Evolutionary conservation across 208 protist species (phyloP).

Genomic region (Leishmania tropica): DNA sequence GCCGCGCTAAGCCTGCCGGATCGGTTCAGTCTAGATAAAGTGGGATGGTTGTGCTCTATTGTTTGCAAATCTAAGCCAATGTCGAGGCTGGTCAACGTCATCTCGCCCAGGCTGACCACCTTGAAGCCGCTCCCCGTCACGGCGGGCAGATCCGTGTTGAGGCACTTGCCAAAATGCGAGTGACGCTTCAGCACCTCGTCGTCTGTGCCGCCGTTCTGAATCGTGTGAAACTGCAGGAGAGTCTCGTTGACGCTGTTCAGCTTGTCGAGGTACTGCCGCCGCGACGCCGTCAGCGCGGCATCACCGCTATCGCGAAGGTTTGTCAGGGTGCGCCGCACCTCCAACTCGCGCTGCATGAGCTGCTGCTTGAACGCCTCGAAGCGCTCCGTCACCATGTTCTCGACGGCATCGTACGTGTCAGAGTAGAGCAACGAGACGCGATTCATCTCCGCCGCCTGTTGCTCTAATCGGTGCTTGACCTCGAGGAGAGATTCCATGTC

Average conservation of each 20-base stretch:
- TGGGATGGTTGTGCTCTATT: slow-evolving; percentile 17
- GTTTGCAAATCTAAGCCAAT: slow-evolving; percentile 61
- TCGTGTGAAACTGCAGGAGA: slow-evolving; percentile 42
- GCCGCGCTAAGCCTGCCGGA: background rate
- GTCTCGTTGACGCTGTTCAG: slow-evolving; percentile 63
- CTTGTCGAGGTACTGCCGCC: slow-evolving; percentile 51
- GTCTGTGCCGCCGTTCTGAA: slow-evolving; percentile 66
- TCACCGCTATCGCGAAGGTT: slow-evolving; percentile 70
- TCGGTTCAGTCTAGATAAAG: background rate
- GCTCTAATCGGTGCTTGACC: slow-evolving; percentile 52
- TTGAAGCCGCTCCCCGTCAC: slow-evolving; percentile 68
- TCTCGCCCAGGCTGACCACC: slow-evolving; percentile 51
- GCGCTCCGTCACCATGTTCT: slow-evolving; percentile 69
- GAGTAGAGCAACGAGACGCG: slow-evolving; percentile 58
- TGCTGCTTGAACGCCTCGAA: slow-evolving; percentile 74
- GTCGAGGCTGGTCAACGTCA: slow-evolving; percentile 47
- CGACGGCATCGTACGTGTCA: slow-evolving; percentile 69
- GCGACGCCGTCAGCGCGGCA: slow-evolving; percentile 41
- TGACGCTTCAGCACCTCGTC: slow-evolving; percentile 68
- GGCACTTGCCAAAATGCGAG: slow-evolving; percentile 33
- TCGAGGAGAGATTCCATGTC: slow-evolving; percentile 55
- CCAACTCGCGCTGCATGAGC: slow-evolving; percentile 72
- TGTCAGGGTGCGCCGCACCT: slow-evolving; percentile 53
- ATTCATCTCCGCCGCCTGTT: slow-evolving; percentile 69
- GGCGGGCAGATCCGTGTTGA: slow-evolving; percentile 42